phyloP scores from a whole-genome alignment of 2,329 filamentous ascomycete species.

The Pyrenochaeta sp. region DNA sequence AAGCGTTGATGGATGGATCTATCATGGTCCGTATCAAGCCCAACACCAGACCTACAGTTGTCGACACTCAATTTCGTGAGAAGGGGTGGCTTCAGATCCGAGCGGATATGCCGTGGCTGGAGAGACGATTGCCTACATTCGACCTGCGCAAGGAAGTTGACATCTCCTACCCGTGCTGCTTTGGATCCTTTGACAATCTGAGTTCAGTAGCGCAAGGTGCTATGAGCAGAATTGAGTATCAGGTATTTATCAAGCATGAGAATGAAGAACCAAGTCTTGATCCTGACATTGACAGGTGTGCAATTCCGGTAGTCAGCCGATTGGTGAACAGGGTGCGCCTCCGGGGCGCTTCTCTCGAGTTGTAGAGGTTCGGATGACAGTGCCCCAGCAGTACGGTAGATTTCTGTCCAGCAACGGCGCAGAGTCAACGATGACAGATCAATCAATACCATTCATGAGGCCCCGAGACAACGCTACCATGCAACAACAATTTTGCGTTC shows the following conservation, averaged over 20 bases:
- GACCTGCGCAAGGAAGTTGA: conserved; percentile 5
- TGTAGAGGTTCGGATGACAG: conserved; percentile 1
- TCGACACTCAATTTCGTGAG: background rate
- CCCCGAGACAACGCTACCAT: background rate
- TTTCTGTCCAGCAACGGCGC: background rate
- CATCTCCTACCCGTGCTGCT: conserved; percentile 7
- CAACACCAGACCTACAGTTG: background rate
- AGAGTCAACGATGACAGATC: background rate
- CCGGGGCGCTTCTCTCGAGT: background rate
- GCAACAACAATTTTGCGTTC: conserved; percentile 7
- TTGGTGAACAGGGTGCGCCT: background rate
- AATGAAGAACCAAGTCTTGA: background rate
- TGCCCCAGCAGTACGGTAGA: background rate
- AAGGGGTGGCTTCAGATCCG: conserved; percentile 4
- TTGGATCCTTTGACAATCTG: conserved; percentile 6
- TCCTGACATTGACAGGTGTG: no score
- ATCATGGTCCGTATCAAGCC: conserved; percentile 11
- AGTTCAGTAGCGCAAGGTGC: conserved; percentile 8
- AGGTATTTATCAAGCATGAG: background rate
- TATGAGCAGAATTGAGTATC: conserved; percentile 3
- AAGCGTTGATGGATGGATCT: conserved; percentile 4
- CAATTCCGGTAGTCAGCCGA: conserved; percentile 3
- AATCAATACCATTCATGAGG: background rate
- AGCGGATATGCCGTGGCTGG: conserved; percentile 13
- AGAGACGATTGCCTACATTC: conserved; percentile 8